Percentiles rank a stretch among this genome's conserved stretches.
Conservation (phyloP, 179 eudicot genomes). For the Heliamphora pulchella region DNA sequence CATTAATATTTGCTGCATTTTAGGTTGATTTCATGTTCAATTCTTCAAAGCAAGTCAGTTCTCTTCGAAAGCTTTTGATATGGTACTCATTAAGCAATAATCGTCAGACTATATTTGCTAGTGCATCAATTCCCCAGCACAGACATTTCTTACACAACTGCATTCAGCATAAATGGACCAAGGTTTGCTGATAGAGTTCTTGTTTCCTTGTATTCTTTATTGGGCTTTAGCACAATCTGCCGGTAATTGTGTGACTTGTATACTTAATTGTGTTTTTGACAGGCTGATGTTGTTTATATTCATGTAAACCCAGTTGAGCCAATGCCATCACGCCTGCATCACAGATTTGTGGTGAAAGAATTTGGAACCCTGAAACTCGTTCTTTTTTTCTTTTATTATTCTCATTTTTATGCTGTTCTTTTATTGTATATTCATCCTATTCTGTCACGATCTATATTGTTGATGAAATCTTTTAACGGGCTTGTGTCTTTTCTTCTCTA, state of each 20-base stretch:
- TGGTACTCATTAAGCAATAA: slow-evolving; percentile 52
- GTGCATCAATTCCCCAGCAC: slow-evolving; percentile 96
- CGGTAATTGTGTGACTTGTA: slow-evolving; percentile 9
- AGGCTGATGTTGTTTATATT: slow-evolving; percentile 74
- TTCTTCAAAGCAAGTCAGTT: slow-evolving; percentile 65
- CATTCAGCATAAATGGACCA: slow-evolving; percentile 94
- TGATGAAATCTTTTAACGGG: background rate
- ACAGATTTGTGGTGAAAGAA: slow-evolving; percentile 67
- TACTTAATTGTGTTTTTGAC: slow-evolving; percentile 20
- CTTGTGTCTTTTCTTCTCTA: background rate
- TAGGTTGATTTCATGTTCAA: slow-evolving; percentile 93
- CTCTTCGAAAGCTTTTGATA: slow-evolving; percentile 64
- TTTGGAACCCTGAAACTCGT: background rate
- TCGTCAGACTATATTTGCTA: slow-evolving; percentile 89
- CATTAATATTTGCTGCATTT: slow-evolving; percentile 12
- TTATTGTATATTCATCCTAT: background rate
- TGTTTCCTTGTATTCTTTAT: background rate
- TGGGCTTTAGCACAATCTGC: slow-evolving; percentile 10
- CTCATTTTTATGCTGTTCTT: background rate
- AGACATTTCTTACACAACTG: slow-evolving; percentile 71
- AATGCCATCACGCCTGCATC: slow-evolving; percentile 73
- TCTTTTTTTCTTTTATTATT: background rate
- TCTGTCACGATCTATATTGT: too few relatives aligned
- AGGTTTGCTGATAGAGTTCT: slow-evolving; percentile 40
- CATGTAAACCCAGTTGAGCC: slow-evolving; percentile 79